These are phyloP conservation scores for Coemansia sp. DNA, from an alignment of 192 early-diverging fungal species.

Conservation along the genomic window DNA sequence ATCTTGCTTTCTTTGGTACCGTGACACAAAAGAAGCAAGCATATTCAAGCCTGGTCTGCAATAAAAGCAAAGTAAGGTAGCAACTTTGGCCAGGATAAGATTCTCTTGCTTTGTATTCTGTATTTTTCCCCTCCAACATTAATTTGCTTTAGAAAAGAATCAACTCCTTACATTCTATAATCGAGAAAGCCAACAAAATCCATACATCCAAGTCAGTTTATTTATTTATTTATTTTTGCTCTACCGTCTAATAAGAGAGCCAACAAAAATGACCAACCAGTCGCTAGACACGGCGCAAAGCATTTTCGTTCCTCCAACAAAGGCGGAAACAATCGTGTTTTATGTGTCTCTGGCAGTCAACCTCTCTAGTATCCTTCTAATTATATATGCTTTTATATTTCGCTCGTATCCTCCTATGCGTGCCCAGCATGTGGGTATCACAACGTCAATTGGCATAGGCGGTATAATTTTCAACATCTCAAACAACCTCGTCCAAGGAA, in stretches of 20 bases:
- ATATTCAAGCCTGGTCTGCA: background rate
- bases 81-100: background rate
- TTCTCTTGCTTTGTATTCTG: background rate
- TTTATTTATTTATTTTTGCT: background rate
- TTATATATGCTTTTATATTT: constrained; percentile 34
- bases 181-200: too few species aligned
- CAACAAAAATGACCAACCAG: constrained; percentile 15
- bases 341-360: constrained; percentile 30
- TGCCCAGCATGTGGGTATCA: constrained; percentile 50
- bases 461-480: constrained; percentile 44
- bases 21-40: background rate
- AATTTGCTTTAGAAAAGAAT: background rate
- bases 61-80: background rate
- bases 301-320: constrained; percentile 36
- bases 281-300: constrained; percentile 27
- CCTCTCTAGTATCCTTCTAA: constrained; percentile 26
- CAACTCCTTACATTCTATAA: too few species aligned
- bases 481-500: constrained; percentile 39
- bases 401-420: constrained; percentile 40
- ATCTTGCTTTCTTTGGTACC: background rate
- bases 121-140: background rate
- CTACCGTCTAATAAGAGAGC: background rate
- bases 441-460: constrained; percentile 27
- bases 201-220: background rate
- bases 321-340: constrained; percentile 32